Percentiles rank a stretch among this genome's conserved stretches.
Evolutionary conservation across 805 yeast genomes (phyloP).

Genomic region (Saccharomycopsis sp.): DNA sequence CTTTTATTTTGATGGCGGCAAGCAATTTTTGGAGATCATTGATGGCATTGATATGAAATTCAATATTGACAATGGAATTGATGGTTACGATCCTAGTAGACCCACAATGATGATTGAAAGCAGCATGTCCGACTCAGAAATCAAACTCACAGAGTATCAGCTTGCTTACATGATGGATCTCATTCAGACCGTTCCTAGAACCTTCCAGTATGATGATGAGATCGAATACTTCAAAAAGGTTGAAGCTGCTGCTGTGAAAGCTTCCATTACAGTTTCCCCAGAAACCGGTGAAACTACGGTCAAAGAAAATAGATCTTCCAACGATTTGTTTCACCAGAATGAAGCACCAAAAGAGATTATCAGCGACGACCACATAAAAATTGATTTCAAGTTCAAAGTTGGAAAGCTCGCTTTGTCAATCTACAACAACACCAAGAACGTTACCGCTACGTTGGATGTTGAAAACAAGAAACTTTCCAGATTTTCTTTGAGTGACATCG

Average conservation of each 20-base stretch:
- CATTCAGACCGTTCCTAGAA: constrained; percentile 44
- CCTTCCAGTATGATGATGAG: constrained; percentile 40
- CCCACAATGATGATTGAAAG: constrained; percentile 51
- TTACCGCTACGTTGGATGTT: constrained; percentile 28
- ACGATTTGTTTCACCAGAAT: constrained; percentile 21
- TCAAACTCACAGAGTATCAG: constrained; percentile 68
- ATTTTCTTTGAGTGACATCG: constrained; percentile 52
- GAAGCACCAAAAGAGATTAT: not conserved
- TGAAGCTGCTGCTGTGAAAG: constrained; percentile 55
- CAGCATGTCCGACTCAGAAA: constrained; percentile 49
- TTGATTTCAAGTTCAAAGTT: constrained; percentile 46
- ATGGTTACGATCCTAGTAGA: constrained; percentile 29
- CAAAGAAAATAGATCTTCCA: constrained; percentile 22
- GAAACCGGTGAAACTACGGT: constrained; percentile 22
- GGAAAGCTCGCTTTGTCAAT: constrained; percentile 57
- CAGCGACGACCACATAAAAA: constrained; percentile 25
- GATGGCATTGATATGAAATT: constrained; percentile 56
- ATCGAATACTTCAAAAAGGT: constrained; percentile 40
- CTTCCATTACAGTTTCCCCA: constrained; percentile 41
- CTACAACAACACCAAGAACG: constrained; percentile 41
- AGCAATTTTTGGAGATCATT: constrained; percentile 55
- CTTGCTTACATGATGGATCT: constrained; percentile 48
- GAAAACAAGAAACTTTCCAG: constrained; percentile 37
- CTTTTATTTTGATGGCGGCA: constrained; percentile 39
- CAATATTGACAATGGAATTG: constrained; percentile 40